phyloP scores from a whole-genome alignment of 768 basidiomycete species.

The Stropharia rugosoannulata region DNA sequence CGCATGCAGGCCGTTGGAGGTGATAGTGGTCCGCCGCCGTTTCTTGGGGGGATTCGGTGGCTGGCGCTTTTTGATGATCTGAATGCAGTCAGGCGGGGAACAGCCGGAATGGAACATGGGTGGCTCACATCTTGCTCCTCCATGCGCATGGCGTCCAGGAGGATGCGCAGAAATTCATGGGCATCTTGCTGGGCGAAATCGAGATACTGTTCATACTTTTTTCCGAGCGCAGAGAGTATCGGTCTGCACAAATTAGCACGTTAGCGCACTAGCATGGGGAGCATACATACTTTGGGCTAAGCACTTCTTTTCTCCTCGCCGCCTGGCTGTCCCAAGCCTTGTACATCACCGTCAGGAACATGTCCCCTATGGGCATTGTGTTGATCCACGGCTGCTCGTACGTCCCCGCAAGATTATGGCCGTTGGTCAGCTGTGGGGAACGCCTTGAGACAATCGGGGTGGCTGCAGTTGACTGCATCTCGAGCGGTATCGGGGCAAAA shows the following conservation, averaged over 20 bases:
- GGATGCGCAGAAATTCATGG: conserved; percentile 87
- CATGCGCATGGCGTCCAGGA: conserved; percentile 92
- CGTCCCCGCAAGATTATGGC: conserved; percentile 50
- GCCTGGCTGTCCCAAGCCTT: conserved; percentile 67
- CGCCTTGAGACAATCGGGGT: conserved; percentile 43
- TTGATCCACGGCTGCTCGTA: conserved; percentile 54
- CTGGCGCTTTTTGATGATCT: conserved; percentile 80
- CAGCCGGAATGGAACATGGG: conserved; percentile 5
- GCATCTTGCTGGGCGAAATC: conserved; percentile 97
- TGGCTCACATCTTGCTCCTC: conserved; percentile 82
- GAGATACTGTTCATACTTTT: conserved; percentile 92
- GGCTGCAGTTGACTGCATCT: conserved; percentile 37
- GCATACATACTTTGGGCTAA: conserved; percentile 66
- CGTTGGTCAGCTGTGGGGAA: conserved; percentile 72
- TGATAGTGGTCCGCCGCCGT: conserved; percentile 37
- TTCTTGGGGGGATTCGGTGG: conserved; percentile 44
- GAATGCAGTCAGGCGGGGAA: conserved; percentile 1
- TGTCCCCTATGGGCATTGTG: conserved; percentile 70
- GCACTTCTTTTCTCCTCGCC: conserved; percentile 43
- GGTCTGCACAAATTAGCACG: conserved; percentile 36
- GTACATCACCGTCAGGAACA: conserved; percentile 58
- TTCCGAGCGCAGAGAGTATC: conserved; percentile 65
- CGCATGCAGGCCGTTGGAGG: conserved; percentile 18
- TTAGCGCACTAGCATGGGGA: neutral
- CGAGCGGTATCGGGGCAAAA: conserved; percentile 48